These are phyloP conservation scores for Pterocarpus macrocarpus DNA, from an alignment of 306 rosid genomes.

Conservation along the genomic window DNA sequence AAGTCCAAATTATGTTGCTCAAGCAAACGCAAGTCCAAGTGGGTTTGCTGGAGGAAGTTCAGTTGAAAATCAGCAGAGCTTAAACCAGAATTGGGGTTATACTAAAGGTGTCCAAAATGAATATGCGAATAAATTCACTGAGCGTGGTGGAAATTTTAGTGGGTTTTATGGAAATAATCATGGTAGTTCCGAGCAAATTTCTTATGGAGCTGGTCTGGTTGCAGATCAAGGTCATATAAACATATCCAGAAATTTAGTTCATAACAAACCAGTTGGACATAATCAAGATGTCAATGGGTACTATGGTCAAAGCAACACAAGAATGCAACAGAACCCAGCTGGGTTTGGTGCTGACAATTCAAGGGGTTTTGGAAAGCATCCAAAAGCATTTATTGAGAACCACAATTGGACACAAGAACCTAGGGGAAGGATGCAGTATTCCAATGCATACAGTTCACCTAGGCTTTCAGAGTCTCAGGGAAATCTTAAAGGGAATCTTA, in stretches of 20 bases:
- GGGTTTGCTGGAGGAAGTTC: neutral
- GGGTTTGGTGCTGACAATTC: conserved; percentile 36
- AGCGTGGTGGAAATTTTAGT: conserved; percentile 37
- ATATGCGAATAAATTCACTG: neutral
- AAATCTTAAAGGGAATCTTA: conserved; percentile 33
- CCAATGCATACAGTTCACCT: conserved; percentile 40
- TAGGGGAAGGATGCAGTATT: conserved; percentile 45
- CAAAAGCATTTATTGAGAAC: conserved; percentile 38
- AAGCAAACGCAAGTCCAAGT: conserved; percentile 21
- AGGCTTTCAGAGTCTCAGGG: conserved; percentile 50
- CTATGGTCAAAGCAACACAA: conserved; percentile 17
- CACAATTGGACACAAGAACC: conserved; percentile 43
- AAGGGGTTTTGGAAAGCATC: conserved; percentile 32
- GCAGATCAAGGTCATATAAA: neutral
- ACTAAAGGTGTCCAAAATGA: conserved; percentile 13
- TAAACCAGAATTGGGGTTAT: neutral
- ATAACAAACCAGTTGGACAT: conserved; percentile 1
- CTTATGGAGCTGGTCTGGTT: conserved; percentile 12
- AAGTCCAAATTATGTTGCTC: conserved; percentile 17
- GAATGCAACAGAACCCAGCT: conserved; percentile 39
- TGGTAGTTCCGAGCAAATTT: conserved; percentile 21
- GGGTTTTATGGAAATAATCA: conserved; percentile 41
- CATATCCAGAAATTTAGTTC: neutral
- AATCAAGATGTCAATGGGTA: conserved; percentile 13
- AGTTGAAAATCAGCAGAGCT: neutral